Conservation (phyloP, 208 protist genomes). For the Trypanosoma melophagium region DNA sequence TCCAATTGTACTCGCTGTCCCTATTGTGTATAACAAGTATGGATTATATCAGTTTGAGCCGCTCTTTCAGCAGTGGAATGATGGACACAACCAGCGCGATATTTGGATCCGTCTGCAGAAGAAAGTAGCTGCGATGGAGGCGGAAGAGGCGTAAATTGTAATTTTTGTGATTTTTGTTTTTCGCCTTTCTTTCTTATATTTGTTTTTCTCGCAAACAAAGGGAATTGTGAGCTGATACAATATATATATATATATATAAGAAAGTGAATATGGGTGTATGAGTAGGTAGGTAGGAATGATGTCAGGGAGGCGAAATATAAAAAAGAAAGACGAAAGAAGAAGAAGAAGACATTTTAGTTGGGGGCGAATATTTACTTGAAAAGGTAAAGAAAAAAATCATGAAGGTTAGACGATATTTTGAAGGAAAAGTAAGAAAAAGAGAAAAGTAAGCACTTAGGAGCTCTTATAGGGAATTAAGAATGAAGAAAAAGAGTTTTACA, state of each 20-base stretch:
- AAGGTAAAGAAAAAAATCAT: conserved; percentile 7
- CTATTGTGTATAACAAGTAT: conserved; percentile 88
- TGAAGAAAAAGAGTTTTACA: conserved; percentile 6
- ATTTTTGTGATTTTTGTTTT: conserved; percentile 7
- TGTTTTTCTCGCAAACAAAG: too few relatives aligned
- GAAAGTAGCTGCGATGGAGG: conserved; percentile 64
- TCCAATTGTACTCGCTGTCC: conserved; percentile 70
- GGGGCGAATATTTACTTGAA: conserved; percentile 2
- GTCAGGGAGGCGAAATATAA: too few relatives aligned
- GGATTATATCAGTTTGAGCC: conserved; percentile 66
- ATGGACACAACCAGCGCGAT: conserved; percentile 80
- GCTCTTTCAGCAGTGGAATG: conserved; percentile 74
- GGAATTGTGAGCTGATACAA: too few relatives aligned
- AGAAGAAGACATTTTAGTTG: too few relatives aligned
- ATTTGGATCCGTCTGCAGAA: conserved; percentile 85
- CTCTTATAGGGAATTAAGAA: conserved; percentile 3
- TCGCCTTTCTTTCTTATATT: conserved; percentile 4
- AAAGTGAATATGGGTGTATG: too few relatives aligned
- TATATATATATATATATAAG: too few relatives aligned
- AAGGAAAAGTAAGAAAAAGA: too few relatives aligned
- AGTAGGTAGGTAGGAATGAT: too few relatives aligned
- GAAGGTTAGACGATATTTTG: too few relatives aligned
- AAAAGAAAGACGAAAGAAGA: too few relatives aligned
- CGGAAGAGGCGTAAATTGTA: conserved; percentile 9
- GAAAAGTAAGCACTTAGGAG: too few relatives aligned